Evolutionary conservation across 2,329 filamentous ascomycete species (phyloP), one percentile per base, ranked within the genome.

Genomic region (Ceratocystis harringtonii): DNA sequence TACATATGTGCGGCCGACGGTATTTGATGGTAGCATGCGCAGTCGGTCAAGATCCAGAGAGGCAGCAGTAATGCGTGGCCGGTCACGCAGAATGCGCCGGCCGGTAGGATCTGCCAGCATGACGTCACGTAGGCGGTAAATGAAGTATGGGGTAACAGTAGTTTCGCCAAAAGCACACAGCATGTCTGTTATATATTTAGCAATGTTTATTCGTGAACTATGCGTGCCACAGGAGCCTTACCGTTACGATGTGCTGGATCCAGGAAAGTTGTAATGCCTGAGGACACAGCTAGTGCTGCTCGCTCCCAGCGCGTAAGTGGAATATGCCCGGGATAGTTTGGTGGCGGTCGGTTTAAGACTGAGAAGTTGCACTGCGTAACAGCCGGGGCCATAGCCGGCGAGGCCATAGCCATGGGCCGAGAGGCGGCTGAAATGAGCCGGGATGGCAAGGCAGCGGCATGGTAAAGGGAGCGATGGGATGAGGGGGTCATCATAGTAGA

Each of bases 161-260:
- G 92, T 86, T 79, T 99, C 94, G 72, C 92, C 92, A n/a, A 95
- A 84, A 43, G 90, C 84, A 43, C 94, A 94, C 71, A 99, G 95
- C 70, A 99, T 85, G 78, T 99, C 94, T 90, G 71, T 12, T 41
- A 15, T 41, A 41, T 15, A 15, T 41, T 41, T 41, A 41, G 36
- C 36, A 41, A 41, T 10, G 12, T 41, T 41, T 41, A 41, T 41
- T 41, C 12, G 12, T 12, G 10, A 41, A 8, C 2, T 41, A 41
- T 41, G 36, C 36, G 10, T 41, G 36, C 4, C 36, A 41, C 4
- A 19, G 25, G 25, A n/a, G 60, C 66, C 71, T 62, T 78, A 87
- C 89, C 89, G 74, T 85, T 90, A 71, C 94, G 84, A 72, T 89
- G 84, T 7, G 62, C 65, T 0, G 92, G 92, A 71, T 96, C 84